Base-by-base conservation (phyloP, 2,329 filamentous ascomycete genomes). In the Cadophora luteo-olivacea region DNA sequence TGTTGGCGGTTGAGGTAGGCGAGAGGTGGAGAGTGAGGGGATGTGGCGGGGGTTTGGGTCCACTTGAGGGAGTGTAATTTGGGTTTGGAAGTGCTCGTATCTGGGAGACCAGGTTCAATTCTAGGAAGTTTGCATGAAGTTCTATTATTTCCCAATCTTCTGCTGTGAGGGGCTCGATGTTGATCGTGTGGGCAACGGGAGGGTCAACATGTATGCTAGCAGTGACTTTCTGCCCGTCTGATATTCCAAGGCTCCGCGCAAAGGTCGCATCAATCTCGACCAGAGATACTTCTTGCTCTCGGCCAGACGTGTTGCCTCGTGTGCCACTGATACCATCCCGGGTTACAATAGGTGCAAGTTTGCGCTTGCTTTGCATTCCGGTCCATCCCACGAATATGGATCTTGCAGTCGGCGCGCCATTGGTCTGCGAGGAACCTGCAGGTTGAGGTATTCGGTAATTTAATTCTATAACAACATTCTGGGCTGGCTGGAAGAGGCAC, bases 61-160 rank as follows among this genome's bases (percentile, higher is more conserved):
- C 83, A 33, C 84, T 83, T 4, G 82, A 78, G 29, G 85, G 82
- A 54, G 81, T 84, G 78, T 89, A 92, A 29, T 86, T 83, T 22
- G 95, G 95, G 79, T 97, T 98, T 29, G 95, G 95, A 25, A 99
- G 84, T 22, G 95, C 95, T 75, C 96, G 91, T 74, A 99, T 94
- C 82, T 99, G 96, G 55, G 91, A 92, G 38, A 97, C 84, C 64
- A 99, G 89, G 79, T 99, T 98, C 72, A 97, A 85, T 78, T 99
- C 96, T 62, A 99, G 84, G 77, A 98, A 99, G 19, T 91, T 96
- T 5, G 96, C 96, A 82, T 99, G 96, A 1, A 99, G 84, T 80
- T 99, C 96, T 75, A 99, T 98, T 76, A 98, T 97, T 81, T 99
- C 96, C 96, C 96, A 99, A 78, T 99, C 96, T 68, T 97, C 93